Conservation (phyloP, 345 rosid genomes). For the Camelina neglecta region DNA sequence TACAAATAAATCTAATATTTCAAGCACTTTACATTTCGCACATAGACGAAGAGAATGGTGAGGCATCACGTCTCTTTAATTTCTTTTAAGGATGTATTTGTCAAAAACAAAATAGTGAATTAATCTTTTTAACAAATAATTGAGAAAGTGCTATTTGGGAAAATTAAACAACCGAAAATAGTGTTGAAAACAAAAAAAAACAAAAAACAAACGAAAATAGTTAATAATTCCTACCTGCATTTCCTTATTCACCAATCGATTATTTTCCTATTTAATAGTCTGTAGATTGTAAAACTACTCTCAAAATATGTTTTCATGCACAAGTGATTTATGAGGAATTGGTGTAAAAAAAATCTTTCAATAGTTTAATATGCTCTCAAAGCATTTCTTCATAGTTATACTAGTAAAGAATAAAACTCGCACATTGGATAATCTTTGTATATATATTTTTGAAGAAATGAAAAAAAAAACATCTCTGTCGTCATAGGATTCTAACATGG, state of each 20-base stretch:
- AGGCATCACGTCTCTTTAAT: not conserved
- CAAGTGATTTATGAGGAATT: not conserved
- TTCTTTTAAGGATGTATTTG: not conserved
- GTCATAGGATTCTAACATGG: conserved; percentile 37
- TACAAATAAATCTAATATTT: not conserved
- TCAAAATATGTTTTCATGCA: not conserved
- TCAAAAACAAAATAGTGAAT: not conserved
- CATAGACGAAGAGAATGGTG: not conserved
- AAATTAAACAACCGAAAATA: not conserved
- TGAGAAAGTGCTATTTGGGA: not conserved
- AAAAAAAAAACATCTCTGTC: not conserved
- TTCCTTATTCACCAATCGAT: not conserved
- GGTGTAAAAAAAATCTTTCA: not conserved
- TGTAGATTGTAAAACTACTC: not conserved
- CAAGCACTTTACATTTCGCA: not conserved
- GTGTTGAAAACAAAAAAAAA: not conserved
- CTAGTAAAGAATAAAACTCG: conserved; percentile 7
- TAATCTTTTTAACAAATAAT: not conserved
- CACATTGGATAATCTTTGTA: not conserved
- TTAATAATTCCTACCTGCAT: not conserved
- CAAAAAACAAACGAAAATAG: not conserved
- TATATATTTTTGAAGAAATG: not conserved
- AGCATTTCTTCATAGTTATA: not conserved
- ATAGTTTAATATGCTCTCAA: not conserved
- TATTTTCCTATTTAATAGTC: not conserved